Percentiles rank a stretch among this genome's conserved stretches.
Evolutionary conservation across 1,284 basidiomycete genomes (phyloP).

Genomic region (Pseudozyma flocculosa): DNA sequence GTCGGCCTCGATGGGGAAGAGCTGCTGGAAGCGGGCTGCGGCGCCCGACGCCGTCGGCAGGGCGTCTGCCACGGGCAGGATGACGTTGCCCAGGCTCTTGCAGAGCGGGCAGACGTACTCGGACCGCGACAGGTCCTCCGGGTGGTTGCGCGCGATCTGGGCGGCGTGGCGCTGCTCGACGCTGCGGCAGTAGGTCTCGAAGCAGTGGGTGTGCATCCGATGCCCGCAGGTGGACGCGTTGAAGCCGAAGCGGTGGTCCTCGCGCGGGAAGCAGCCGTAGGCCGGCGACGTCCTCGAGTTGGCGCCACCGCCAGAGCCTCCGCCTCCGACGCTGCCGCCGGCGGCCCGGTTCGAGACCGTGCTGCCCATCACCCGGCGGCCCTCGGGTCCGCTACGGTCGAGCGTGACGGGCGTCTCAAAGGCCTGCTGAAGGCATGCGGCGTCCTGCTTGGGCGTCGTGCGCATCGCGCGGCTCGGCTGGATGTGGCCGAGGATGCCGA

Average conservation of each 20-base stretch:
- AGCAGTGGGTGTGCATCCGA: constrained; percentile 95
- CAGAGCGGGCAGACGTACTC: constrained; percentile 98
- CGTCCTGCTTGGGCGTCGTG: constrained; percentile 69
- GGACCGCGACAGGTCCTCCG: constrained; percentile 84
- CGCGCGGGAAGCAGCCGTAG: constrained; percentile 45
- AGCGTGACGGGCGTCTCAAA: constrained; percentile 63
- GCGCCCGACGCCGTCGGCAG: constrained; percentile 3
- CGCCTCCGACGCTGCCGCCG: too few relatives aligned
- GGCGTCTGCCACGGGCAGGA: constrained; percentile 72
- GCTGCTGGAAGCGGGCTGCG: constrained; percentile 5
- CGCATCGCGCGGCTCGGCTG: constrained; percentile 86
- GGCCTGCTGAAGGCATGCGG: constrained; percentile 71
- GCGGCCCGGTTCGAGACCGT: constrained; percentile 17
- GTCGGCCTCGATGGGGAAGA: constrained; percentile 19
- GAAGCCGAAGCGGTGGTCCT: constrained; percentile 64
- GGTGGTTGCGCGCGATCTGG: constrained; percentile 90
- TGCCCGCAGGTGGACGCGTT: constrained; percentile 90
- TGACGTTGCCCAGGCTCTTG: constrained; percentile 92
- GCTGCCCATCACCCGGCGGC: constrained; percentile 33
- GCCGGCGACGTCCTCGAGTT: constrained; percentile 53
- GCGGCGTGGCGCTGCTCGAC: constrained; percentile 84
- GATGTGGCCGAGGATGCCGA: constrained; percentile 84
- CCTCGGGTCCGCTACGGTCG: constrained; percentile 43
- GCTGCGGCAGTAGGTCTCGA: constrained; percentile 83
- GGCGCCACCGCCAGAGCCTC: constrained; percentile 5